Base-by-base conservation (phyloP, 2,329 filamentous ascomycete genomes). In the Akanthomyces uredinophilus region DNA sequence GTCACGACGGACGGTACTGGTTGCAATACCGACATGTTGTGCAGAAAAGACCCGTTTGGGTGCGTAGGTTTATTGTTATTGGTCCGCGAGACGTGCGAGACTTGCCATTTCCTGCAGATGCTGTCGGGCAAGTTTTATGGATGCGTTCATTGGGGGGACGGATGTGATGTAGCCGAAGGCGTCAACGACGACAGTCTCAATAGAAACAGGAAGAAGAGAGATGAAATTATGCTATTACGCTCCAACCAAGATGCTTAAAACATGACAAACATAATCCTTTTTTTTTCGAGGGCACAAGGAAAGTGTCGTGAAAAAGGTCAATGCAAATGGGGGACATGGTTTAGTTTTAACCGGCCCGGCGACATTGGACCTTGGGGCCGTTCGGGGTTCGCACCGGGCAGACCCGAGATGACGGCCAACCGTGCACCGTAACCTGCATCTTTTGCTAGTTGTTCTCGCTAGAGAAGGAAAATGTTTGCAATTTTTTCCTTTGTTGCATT, bases 1-100 rank as follows among this genome's bases (percentile, higher is more conserved):
- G 54, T 57, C 43, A 57, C 43, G 29, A 46, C 54, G 43, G 54
- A 57, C 20, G 54, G 54, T 16, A 57, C 44, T 6, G 54, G 54
- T n/a, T 57, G 54, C n/a, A 57, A n/a, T 11, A 57, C 54, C 10
- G 43, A 13, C 54, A 57, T 57, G 7, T 47, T 57, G 41, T 3
- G 54, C 10, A 11, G 4, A 13, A 39, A 3, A 7, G 13, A 16
- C 51, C 37, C 8, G 14, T 2, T 14, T 6, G 51, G 37, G 16
- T n/a, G 8, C 29, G 14, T 27, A 24, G 24, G 20, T 47, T 16
- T 47, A 5, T 16, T 32, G 32, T 22, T 52, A 24, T 22, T 6
- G 20, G 3, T 4, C 22, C 22, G 50, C 1, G 29, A 14, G 50
- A n/a, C n/a, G 50, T 3, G 32, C 8, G 18, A 20, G 13, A 22